Evolutionary conservation across 2,329 filamentous ascomycete species (phyloP), one percentile per base, ranked within the genome.

Genomic region (Pestalotiopsis fici): DNA sequence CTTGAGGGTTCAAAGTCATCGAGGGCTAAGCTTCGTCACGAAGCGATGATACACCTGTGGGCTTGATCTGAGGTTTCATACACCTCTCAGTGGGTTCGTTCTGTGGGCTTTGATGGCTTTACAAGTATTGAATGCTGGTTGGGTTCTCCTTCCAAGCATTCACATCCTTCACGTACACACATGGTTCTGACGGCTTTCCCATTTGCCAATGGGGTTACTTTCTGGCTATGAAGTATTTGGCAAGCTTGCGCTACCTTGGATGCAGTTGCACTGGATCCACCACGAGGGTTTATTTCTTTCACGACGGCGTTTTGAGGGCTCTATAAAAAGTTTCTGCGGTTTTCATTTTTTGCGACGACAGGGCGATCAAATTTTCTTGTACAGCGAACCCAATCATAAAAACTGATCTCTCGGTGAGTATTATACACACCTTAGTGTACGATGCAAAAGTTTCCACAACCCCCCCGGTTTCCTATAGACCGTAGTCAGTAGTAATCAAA

Each of bases 11-110:
- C 85, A 85, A n/a, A 39, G 57, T 31, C 83, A 86, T 86, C 85
- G 84, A 83, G 82, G 83, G 83, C 78, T 78, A 78, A 78, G 80
- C 78, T 80, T 82, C 79, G 66, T 74, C 25, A 50, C 69, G 79
- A 79, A 80, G 80, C 81, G 80, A 76, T 80, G 82, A 85, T 85
- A 81, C 79, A 87, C 84, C 85, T 86, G 85, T 82, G 85, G 86
- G 85, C 83, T 84, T 83, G 75, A 81, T 77, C 74, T 71, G 77
- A 74, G 76, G 73, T 74, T 63, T 50, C 18, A 21, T 50, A n/a
- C 70, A 76, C 74, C 76, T 74, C 72, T 70, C 55, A 55, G 70
- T 70, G 71, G 72, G 72, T 75, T 76, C 73, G 31, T 35, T 76
- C 43, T 50, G 77, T 75, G 74, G 69, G 67, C 69, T 57, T n/a